Base-by-base conservation (phyloP, 257 asterid genomes). In the Salvia rosmarinus region DNA sequence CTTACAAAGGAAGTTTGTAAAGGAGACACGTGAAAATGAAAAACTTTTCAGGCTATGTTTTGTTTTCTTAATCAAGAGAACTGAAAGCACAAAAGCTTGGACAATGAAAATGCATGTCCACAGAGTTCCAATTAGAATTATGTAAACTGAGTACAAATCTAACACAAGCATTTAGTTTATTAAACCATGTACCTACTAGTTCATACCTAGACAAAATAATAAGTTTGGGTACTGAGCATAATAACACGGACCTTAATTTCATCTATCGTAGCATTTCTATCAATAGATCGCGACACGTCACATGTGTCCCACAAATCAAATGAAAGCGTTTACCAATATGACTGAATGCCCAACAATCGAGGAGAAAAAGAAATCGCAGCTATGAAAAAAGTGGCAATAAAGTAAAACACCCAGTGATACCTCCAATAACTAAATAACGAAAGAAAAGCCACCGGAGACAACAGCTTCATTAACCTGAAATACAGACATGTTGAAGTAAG, bases 351-450 rank as follows among this genome's bases (percentile, higher is more conserved):
- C 5, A 52, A 74, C 37, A 78, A 59, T 40, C 49, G 10, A 6
- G 32, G 46, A 64, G 30, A 50, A 16, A 10, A 30, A 37, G 50
- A 47, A 59, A 59, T 21, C 51, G 63, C 55, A 67, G 35, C 16
- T 35, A 13, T 14, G 6, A 51, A 64, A 54, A 34, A 61, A 32
- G 10, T 68, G 54, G 64, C n/a, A 52, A 70, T 61, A 66, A 30
- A 72, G 67, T 40, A 19, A 57, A 60, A 30, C 40, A 51, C 67
- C 67, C 51, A 30, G 61, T 57, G 17, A 69, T 86, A 91, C 99
- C 99, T 91, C 99, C 99, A 79, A 95, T 89, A 78, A 91, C 98
- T 69, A 95, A 77, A 80, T 91, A 95, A 28, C 98, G 98, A 57
- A 95, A 95, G 90, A 95, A 95, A 78, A 95, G 80, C 99, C 99